Conservation (phyloP, 371 early-diverging fungal species). For the Thermomucor indicae-seudaticae region DNA sequence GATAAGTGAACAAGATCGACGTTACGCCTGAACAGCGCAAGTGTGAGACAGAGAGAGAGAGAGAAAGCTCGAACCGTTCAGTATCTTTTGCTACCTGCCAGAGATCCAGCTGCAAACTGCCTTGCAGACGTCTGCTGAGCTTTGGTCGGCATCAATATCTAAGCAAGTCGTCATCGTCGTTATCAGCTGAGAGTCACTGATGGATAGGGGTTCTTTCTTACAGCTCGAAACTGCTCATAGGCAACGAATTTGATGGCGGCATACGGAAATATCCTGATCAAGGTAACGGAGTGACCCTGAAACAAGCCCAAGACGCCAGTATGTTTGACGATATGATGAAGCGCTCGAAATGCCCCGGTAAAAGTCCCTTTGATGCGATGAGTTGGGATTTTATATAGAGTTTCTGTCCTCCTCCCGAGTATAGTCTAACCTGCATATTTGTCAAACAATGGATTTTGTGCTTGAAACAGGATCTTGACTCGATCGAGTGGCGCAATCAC, state of each 20-base stretch:
- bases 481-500: slow-evolving; percentile 94
- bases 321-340: slow-evolving; percentile 62
- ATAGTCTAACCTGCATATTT: slow-evolving; percentile 76
- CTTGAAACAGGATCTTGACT: slow-evolving; percentile 97
- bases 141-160: slow-evolving; percentile 69
- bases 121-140: slow-evolving; percentile 54
- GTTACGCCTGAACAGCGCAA: slow-evolving; percentile 89
- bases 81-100: slow-evolving; percentile 57
- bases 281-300: slow-evolving; percentile 93
- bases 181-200: not conserved
- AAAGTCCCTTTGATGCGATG: slow-evolving; percentile 60
- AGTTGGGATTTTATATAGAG: not conserved
- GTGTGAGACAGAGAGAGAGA: too few species aligned
- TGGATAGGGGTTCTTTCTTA: slow-evolving; percentile 25
- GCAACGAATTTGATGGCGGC: slow-evolving; percentile 95
- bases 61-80: too few species aligned
- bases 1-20: slow-evolving; percentile 91
- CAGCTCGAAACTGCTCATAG: slow-evolving; percentile 82
- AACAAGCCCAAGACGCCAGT: slow-evolving; percentile 83
- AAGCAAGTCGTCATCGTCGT: not conserved
- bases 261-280: slow-evolving; percentile 93
- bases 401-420: not conserved
- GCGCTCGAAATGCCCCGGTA: slow-evolving; percentile 82
- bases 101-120: slow-evolving; percentile 72
- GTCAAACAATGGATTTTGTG: slow-evolving; percentile 81